Conservation (phyloP, 2,329 filamentous ascomycete genomes). For the Alternaria atra region DNA sequence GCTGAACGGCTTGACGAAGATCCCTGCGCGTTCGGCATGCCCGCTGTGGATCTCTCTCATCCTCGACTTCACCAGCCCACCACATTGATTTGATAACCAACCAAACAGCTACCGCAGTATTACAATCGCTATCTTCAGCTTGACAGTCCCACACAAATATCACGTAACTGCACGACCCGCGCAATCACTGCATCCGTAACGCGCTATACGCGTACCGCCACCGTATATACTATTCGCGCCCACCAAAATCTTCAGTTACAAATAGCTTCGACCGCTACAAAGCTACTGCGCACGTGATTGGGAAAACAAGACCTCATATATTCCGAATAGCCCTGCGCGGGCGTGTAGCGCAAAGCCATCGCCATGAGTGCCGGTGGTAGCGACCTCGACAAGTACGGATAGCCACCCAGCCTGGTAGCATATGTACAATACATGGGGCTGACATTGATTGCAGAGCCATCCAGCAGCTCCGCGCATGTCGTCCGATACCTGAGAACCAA, state of each 20-base stretch:
- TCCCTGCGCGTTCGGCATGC: conserved; percentile 21
- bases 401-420: conserved; percentile 16
- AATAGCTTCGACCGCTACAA: conserved; percentile 1
- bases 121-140: conserved; percentile 7
- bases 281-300: conserved; percentile 4
- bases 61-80: conserved; percentile 16
- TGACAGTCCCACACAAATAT: background rate
- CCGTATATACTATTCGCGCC: conserved; percentile 15
- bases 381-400: conserved; percentile 84
- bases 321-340: conserved; percentile 16
- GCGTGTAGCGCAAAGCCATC: conserved; percentile 26
- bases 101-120: background rate
- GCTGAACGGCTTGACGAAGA: conserved; percentile 15
- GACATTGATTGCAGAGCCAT: conserved; percentile 73
- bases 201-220: conserved; percentile 15
- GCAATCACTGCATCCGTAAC: background rate
- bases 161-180: background rate
- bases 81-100: conserved; percentile 2
- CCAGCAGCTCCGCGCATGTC: conserved; percentile 91
- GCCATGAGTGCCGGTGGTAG: conserved; percentile 70
- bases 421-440: conserved; percentile 13
- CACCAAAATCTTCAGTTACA: conserved; percentile 3
- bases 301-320: background rate
- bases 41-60: conserved; percentile 11
- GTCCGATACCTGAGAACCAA: conserved; percentile 92